Percentiles rank a stretch among this genome's conserved stretches.
phyloP scores from a whole-genome alignment of 2,329 filamentous ascomycete genomes.

The Hymenoscyphus repandus region DNA sequence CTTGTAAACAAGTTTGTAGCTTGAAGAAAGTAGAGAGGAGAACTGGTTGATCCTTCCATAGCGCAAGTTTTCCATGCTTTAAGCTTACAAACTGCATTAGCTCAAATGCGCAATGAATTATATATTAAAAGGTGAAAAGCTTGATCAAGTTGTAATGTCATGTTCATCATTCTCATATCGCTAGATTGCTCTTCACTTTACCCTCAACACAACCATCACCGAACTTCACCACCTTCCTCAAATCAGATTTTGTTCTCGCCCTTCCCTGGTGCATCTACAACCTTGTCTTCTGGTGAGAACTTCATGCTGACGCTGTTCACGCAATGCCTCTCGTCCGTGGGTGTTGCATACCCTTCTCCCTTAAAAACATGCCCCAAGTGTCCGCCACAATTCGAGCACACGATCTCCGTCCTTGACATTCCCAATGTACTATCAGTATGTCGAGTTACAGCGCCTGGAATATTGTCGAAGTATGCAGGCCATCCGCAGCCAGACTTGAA shows the following conservation, averaged over 20 bases:
- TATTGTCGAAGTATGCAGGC: slow-evolving; percentile 95
- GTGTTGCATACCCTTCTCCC: slow-evolving; percentile 75
- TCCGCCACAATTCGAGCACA: slow-evolving; percentile 90
- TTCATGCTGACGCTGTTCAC: slow-evolving; percentile 48
- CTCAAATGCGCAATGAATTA: too few species aligned
- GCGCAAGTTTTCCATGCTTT: too few species aligned
- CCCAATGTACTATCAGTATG: slow-evolving; percentile 73
- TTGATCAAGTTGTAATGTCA: too few species aligned
- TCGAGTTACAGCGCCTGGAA: slow-evolving; percentile 83
- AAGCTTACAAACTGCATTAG: too few species aligned
- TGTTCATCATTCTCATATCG: not conserved
- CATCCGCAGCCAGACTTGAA: slow-evolving; percentile 96
- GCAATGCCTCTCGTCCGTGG: slow-evolving; percentile 94
- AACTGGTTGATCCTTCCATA: too few species aligned
- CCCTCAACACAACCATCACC: too few species aligned
- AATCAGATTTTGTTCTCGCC: not conserved
- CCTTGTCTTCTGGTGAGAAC: slow-evolving; percentile 12
- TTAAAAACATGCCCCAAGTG: slow-evolving; percentile 90
- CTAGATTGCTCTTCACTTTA: not conserved
- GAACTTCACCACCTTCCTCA: not conserved
- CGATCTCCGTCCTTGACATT: slow-evolving; percentile 86
- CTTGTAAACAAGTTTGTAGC: too few species aligned
- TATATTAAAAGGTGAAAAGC: too few species aligned
- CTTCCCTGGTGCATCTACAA: slow-evolving; percentile 1
- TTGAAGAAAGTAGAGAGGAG: too few species aligned